Percentiles rank a stretch among this genome's conserved stretches.
phyloP scores from a whole-genome alignment of 2,329 filamentous ascomycete species.

The Karstenula rhodostoma region DNA sequence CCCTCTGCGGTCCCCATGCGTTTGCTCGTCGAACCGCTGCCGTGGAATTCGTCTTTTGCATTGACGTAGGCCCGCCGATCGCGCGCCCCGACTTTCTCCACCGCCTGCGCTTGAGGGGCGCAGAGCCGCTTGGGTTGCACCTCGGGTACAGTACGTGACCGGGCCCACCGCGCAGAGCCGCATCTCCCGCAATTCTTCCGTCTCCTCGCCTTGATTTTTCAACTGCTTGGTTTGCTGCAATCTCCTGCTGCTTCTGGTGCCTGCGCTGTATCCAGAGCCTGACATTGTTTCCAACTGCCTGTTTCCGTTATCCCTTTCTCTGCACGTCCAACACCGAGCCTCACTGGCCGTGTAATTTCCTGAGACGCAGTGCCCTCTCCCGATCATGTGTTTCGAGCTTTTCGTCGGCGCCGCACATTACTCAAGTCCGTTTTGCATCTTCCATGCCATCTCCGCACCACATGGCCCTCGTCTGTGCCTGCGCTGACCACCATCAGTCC shows the following conservation, averaged over 20 bases:
- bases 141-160: slow-evolving; percentile 38
- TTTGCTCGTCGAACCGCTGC: slow-evolving; percentile 29
- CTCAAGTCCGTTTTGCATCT: background rate
- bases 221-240: slow-evolving; percentile 17
- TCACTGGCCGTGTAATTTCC: slow-evolving; percentile 17
- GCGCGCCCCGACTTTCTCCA: slow-evolving; percentile 41
- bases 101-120: slow-evolving; percentile 48
- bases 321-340: slow-evolving; percentile 11
- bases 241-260: slow-evolving; percentile 13
- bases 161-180: slow-evolving; percentile 48
- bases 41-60: slow-evolving; percentile 20
- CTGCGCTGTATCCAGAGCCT: background rate
- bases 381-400: slow-evolving; percentile 14
- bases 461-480: background rate
- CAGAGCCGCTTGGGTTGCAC: slow-evolving; percentile 38
- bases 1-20: slow-evolving; percentile 31
- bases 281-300: slow-evolving; percentile 21
- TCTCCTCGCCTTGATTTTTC: slow-evolving; percentile 21
- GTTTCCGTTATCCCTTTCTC: slow-evolving; percentile 23
- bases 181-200: slow-evolving; percentile 11
- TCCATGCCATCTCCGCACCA: background rate
- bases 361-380: slow-evolving; percentile 24
- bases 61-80: slow-evolving; percentile 37
- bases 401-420: slow-evolving; percentile 7
- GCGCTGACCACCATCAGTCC: slow-evolving; percentile 10